Conservation (phyloP, 352 stramenopile genomes). For the Phytophthora multivora region DNA sequence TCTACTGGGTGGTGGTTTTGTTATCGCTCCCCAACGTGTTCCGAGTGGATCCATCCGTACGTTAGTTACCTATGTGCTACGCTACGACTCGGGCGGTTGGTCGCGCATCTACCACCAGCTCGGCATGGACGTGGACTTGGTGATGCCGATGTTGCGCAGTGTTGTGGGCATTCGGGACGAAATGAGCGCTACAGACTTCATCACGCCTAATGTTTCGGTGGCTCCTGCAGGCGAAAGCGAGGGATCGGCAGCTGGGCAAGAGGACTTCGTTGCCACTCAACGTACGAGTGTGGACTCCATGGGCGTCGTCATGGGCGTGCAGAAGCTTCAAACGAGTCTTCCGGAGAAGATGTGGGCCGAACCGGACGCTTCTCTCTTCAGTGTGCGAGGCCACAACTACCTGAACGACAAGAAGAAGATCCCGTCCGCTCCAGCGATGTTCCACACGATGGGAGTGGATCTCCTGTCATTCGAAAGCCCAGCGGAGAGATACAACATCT, state of each 20-base stretch:
- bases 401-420: conserved; percentile 90
- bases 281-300: conserved; percentile 65
- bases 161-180: conserved; percentile 88
- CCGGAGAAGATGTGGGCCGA: conserved; percentile 87
- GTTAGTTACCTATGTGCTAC: conserved; percentile 81
- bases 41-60: conserved; percentile 78
- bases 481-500: conserved; percentile 81
- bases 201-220: conserved; percentile 86
- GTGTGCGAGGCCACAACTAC: conserved; percentile 90
- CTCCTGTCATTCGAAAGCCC: conserved; percentile 78
- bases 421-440: conserved; percentile 67
- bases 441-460: conserved; percentile 84
- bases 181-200: conserved; percentile 83
- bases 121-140: conserved; percentile 88
- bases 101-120: conserved; percentile 87
- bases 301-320: conserved; percentile 66
- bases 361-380: conserved; percentile 80
- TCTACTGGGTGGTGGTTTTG: conserved; percentile 79
- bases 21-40: conserved; percentile 86
- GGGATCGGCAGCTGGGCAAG: conserved; percentile 14
- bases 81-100: conserved; percentile 83
- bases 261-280: conserved; percentile 22
- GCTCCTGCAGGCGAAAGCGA: conserved; percentile 16
- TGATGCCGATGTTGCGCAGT: conserved; percentile 85
- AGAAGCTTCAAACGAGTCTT: conserved; percentile 70